A percentile compares a stretch with the other conserved stretches of the same genome.
Conservation (phyloP, 2,329 filamentous ascomycete species). For the Pseudocercospora fijiensis region DNA sequence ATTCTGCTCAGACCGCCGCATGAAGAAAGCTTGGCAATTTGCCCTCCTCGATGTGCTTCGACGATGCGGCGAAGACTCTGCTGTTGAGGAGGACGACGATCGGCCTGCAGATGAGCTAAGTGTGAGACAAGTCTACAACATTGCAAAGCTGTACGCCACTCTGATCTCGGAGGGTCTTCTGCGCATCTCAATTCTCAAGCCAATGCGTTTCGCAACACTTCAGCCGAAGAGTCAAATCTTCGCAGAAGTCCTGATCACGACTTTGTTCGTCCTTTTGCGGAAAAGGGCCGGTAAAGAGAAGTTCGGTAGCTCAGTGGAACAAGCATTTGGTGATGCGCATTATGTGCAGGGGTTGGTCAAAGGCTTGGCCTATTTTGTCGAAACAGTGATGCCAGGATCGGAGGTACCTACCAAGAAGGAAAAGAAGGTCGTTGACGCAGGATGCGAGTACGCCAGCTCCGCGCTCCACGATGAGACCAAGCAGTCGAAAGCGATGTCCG, state of each 20-base stretch:
- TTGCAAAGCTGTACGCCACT: conserved; percentile 65
- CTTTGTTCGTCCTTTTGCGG: conserved; percentile 59
- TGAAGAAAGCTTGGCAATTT: conserved; percentile 84
- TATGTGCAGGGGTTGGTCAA: conserved; percentile 67
- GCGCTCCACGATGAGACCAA: conserved; percentile 25
- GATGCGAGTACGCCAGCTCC: conserved; percentile 37
- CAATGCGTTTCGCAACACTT: conserved; percentile 75
- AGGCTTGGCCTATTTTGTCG: conserved; percentile 76
- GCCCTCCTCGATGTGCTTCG: conserved; percentile 83
- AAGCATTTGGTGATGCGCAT: conserved; percentile 64
- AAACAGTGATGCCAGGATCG: conserved; percentile 69
- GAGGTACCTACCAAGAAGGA: conserved; percentile 53
- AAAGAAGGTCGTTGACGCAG: conserved; percentile 51
- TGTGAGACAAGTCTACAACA: conserved; percentile 62
- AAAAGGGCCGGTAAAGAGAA: conserved; percentile 41
- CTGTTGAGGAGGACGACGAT: conserved; percentile 61
- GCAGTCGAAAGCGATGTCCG: neutral
- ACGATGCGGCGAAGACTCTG: conserved; percentile 70
- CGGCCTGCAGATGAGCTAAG: conserved; percentile 57
- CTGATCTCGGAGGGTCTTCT: conserved; percentile 62
- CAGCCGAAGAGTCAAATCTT: conserved; percentile 75
- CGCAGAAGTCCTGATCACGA: conserved; percentile 76
- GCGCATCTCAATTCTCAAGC: conserved; percentile 59
- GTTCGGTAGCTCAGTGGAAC: conserved; percentile 60
- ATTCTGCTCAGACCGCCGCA: conserved; percentile 69